These are phyloP conservation scores for Ogataea paraovalis DNA, from an alignment of 805 yeast genomes.

Conservation along the genomic window DNA sequence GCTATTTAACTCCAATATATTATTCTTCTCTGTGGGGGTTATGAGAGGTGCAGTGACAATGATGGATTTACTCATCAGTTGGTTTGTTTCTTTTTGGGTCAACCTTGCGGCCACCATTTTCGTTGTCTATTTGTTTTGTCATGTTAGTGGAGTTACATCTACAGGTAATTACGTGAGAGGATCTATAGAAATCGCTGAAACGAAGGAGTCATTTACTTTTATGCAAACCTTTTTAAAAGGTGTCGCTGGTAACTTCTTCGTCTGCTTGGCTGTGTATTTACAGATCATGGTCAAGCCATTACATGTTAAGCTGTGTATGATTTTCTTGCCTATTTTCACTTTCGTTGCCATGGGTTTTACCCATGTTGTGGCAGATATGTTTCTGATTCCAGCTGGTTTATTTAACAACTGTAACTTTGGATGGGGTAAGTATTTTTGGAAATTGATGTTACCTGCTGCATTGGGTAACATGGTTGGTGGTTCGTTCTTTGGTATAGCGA, in stretches of 20 bases:
- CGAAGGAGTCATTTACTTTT: conserved; percentile 44
- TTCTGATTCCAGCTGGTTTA: conserved; percentile 58
- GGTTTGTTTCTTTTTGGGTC: conserved; percentile 64
- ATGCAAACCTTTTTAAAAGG: conserved; percentile 64
- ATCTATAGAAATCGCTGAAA: conserved; percentile 42
- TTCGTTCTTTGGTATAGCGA: conserved; percentile 51
- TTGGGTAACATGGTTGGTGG: conserved; percentile 85
- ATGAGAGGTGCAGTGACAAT: conserved; percentile 66
- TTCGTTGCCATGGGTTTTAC: conserved; percentile 78
- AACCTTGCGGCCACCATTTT: conserved; percentile 64
- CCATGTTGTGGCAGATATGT: conserved; percentile 84
- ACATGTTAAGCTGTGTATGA: conserved; percentile 66
- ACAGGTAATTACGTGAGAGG: conserved; percentile 42
- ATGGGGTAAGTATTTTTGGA: conserved; percentile 69
- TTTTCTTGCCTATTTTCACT: conserved; percentile 67
- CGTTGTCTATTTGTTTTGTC: conserved; percentile 60
- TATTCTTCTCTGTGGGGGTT: conserved; percentile 66
- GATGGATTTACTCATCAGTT: conserved; percentile 58
- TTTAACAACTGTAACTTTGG: conserved; percentile 62
- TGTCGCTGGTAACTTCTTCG: conserved; percentile 74
- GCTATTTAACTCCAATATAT: conserved; percentile 67
- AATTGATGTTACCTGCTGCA: conserved; percentile 62
- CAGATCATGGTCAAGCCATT: conserved; percentile 77
- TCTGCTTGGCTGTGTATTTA: conserved; percentile 68
- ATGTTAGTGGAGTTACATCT: conserved; percentile 48